Conservation (phyloP, 306 rosid species). For the Quercus alba region DNA sequence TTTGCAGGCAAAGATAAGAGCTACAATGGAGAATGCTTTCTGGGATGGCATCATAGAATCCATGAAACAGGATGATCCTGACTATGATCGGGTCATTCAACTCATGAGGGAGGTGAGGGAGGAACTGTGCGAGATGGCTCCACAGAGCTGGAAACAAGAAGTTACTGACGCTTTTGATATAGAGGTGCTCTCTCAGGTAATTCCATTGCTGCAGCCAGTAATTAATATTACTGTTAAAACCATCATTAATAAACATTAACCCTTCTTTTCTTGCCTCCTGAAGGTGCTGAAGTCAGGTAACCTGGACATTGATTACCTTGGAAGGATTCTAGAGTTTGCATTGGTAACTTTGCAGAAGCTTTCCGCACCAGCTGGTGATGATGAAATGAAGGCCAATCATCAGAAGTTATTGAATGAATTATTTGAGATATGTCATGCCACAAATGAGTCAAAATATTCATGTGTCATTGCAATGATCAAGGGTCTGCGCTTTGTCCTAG, state of each 20-base stretch:
- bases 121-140: constrained; percentile 84
- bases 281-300: constrained; percentile 79
- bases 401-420: constrained; percentile 58
- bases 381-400: constrained; percentile 53
- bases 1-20: constrained; percentile 66
- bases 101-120: constrained; percentile 84
- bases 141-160: constrained; percentile 76
- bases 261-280: constrained; percentile 18
- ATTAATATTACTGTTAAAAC: constrained; percentile 2
- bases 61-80: constrained; percentile 57
- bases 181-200: constrained; percentile 78
- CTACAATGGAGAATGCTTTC: constrained; percentile 83
- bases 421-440: constrained; percentile 55
- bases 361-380: constrained; percentile 75
- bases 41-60: constrained; percentile 90
- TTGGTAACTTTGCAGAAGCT: constrained; percentile 77
- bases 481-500: constrained; percentile 84
- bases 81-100: constrained; percentile 67
- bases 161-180: constrained; percentile 71
- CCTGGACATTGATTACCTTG: constrained; percentile 78
- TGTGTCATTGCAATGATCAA: constrained; percentile 69
- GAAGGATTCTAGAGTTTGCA: constrained; percentile 77
- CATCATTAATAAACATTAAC: constrained; percentile 4
- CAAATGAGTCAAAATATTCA: constrained; percentile 47
- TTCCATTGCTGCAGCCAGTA: constrained; percentile 12